These are phyloP conservation scores for Ceratobasidium theobromae DNA, from an alignment of 1,284 basidiomycete genomes.

Conservation along the genomic window DNA sequence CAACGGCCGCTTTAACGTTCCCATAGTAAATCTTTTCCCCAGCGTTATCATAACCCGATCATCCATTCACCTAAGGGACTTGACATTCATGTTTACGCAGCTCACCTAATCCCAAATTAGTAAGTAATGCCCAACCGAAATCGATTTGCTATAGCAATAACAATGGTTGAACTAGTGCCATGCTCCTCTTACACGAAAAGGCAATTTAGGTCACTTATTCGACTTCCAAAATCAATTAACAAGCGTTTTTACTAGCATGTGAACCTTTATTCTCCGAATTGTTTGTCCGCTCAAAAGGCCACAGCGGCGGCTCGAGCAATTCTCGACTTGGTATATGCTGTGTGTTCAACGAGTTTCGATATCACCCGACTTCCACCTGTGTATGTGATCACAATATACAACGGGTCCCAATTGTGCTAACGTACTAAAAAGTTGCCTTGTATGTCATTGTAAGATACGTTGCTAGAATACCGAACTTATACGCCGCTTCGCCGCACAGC, in stretches of 20 bases:
- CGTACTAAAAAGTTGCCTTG: not conserved
- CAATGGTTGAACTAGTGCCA: not conserved
- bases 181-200: slow-evolving; percentile 2
- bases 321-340: slow-evolving; percentile 1
- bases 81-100: slow-evolving; percentile 7
- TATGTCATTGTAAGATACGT: no score
- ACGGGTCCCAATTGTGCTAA: not conserved
- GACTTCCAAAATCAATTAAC: not conserved
- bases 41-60: not conserved
- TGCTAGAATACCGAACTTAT: not conserved
- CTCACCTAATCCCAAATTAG: slow-evolving; percentile 9
- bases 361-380: slow-evolving; percentile 15
- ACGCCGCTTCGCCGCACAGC: not conserved
- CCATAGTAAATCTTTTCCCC: slow-evolving; percentile 9
- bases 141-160: not conserved
- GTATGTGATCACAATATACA: not conserved
- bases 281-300: not conserved
- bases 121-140: no score
- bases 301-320: not conserved
- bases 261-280: not conserved
- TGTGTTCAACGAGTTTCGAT: slow-evolving; percentile 22
- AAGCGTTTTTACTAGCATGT: not conserved
- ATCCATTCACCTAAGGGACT: not conserved
- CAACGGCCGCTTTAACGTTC: not conserved
- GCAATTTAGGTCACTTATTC: not conserved